Conservation (phyloP, 495 filamentous ascomycete species). For the Hypoxylon rickii region DNA sequence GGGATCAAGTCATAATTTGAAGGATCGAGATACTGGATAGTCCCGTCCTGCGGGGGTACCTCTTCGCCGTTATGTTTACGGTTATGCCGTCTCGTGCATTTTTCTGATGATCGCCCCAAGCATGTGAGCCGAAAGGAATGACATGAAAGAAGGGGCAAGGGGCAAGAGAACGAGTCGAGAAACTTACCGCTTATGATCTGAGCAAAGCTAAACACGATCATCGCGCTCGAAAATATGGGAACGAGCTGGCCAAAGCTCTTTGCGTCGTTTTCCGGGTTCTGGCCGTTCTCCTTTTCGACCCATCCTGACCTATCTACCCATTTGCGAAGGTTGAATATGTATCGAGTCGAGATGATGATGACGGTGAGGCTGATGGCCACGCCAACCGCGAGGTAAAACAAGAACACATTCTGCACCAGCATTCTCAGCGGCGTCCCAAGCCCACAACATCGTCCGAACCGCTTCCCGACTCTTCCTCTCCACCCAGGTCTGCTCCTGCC, state of each 20-base stretch:
- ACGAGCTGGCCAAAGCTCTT: conserved; percentile 45
- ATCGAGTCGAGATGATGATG: conserved; percentile 21
- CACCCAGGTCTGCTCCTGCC: conserved; percentile 25
- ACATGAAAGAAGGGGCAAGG: background rate
- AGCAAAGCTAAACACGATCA: conserved; percentile 44
- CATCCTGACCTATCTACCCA: conserved; percentile 41
- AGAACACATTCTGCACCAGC: conserved; percentile 22
- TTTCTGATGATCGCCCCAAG: conserved; percentile 4
- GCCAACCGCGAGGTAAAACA: conserved; percentile 32
- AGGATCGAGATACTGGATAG: conserved; percentile 9
- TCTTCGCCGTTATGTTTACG: conserved; percentile 14
- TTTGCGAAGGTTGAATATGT: conserved; percentile 35
- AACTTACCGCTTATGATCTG: conserved; percentile 42
- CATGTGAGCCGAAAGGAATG: background rate
- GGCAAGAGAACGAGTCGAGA: background rate
- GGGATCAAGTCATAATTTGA: conserved; percentile 10
- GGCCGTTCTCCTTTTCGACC: conserved; percentile 20
- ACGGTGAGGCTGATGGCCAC: conserved; percentile 22
- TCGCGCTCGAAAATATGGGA: conserved; percentile 39
- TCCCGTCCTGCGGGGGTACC: background rate
- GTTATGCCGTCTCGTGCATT: conserved; percentile 13
- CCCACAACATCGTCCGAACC: conserved; percentile 6
- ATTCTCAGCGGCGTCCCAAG: conserved; percentile 10
- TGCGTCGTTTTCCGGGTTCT: conserved; percentile 40
- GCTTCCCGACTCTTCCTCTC: conserved; percentile 6